Conservation (phyloP, 2,329 filamentous ascomycete genomes). For the Sporothrix dimorphospora region DNA sequence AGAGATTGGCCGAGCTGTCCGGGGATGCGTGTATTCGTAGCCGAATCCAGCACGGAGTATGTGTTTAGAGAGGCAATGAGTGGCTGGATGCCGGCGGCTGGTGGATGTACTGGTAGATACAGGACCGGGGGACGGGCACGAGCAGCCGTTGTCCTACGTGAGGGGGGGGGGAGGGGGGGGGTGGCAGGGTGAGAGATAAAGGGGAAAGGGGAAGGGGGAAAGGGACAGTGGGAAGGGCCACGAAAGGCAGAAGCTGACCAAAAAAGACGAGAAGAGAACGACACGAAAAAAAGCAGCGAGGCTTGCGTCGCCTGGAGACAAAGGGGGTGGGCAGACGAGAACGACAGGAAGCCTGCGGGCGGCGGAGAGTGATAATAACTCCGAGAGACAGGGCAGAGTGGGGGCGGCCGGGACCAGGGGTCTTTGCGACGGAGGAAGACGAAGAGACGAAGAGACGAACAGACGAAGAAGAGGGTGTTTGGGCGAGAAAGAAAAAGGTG, state of each 20-base stretch:
- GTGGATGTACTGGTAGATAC: not conserved
- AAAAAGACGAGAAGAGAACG: not conserved
- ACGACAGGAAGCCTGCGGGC: not conserved
- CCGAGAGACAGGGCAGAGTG: constrained; percentile 21
- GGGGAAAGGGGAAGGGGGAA: too few species aligned
- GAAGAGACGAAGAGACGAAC: not conserved
- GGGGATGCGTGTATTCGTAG: not conserved
- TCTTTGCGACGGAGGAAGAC: not conserved
- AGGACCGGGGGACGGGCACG: constrained; percentile 16
- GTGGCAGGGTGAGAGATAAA: not conserved
- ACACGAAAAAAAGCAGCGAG: not conserved
- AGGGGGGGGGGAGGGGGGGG: not conserved
- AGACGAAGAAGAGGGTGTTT: not conserved
- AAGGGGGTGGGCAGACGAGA: not conserved
- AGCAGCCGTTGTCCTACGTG: constrained; percentile 21
- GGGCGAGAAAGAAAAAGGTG: not conserved
- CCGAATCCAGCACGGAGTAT: not conserved
- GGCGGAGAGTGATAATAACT: not conserved
- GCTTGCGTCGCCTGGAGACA: not conserved
- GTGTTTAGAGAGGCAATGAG: not conserved
- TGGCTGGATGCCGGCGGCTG: constrained; percentile 12
- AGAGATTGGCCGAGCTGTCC: constrained; percentile 1
- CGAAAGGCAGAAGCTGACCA: not conserved
- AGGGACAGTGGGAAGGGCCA: not conserved
- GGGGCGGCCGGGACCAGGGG: not conserved